Evolutionary conservation across 2,329 filamentous ascomycete species (phyloP), one percentile per base, ranked within the genome.

Genomic region (Trichoderma pleuroti): DNA sequence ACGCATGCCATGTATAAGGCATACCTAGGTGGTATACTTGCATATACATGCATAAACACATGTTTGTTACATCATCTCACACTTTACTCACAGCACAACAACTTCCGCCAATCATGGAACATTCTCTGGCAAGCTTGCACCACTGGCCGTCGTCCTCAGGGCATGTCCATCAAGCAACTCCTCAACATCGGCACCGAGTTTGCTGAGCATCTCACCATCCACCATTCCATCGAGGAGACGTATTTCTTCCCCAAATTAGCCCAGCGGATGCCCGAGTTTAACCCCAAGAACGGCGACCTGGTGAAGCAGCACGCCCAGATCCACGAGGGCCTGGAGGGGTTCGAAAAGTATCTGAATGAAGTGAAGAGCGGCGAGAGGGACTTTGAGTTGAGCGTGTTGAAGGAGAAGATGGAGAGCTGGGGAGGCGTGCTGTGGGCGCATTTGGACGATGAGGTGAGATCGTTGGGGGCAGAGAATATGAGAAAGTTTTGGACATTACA

Each of bases 381-480:
- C 70, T 81, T 91, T 60, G 84, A 86, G 72, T 77, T 88, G 76
- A 73, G 69, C 18, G 88, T 89, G 76, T 78, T 97, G 79, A 91
- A 90, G 82, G 83, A 80, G 42, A 86, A 92, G 76, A 90, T 97
- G 89, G 92, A 97, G 79, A 80, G 80, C 5, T 97, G 94, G 88
- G 92, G 92, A 12, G 84, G 84, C 11, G 92, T 97, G 73, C 79
- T 97, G 62, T 95, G 93, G 92, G 84, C 83, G 76, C 94, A 97
- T 84, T 82, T 97, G 72, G 92, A 96, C 76, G 90, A 94, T 75
- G 94, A 97, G 84, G 93, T 97, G 9, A 83, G 85, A 79, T 87
- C 92, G 74, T 80, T 97, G 36, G 88, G 91, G 2, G 93, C 93
- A 57, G 92, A 96, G 80, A 97, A 95, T 78, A 97, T 97, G 94